Conservation (phyloP, 1,284 basidiomycete species). For the Salmacisia buchloeana region DNA sequence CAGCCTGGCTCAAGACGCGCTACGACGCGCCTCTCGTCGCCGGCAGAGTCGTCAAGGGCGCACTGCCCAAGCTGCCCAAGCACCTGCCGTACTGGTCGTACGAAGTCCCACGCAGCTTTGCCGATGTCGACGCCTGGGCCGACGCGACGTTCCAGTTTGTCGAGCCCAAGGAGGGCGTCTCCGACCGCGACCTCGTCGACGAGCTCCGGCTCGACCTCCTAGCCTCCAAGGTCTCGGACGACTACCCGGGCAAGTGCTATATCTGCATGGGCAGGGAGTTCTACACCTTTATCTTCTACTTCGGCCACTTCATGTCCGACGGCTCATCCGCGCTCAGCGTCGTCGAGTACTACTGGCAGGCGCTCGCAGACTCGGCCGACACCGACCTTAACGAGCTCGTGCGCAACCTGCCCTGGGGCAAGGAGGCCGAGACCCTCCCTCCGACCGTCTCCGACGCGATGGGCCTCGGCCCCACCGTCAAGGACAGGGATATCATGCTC, state of each 20-base stretch:
- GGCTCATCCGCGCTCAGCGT: background rate
- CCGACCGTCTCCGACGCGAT: slow-evolving; percentile 1
- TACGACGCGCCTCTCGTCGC: slow-evolving; percentile 1
- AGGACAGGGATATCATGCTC: slow-evolving; percentile 1
- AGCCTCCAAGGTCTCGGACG: background rate
- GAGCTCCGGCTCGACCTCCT: background rate
- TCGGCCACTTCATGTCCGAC: slow-evolving; percentile 1
- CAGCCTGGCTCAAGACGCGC: background rate
- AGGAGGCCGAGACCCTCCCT: background rate
- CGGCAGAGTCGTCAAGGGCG: background rate
- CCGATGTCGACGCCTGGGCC: background rate
- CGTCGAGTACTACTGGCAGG: background rate
- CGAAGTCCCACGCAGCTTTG: background rate
- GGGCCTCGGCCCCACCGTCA: slow-evolving; percentile 3
- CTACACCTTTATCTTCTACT: background rate
- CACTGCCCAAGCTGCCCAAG: background rate
- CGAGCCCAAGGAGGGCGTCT: background rate
- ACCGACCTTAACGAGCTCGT: background rate
- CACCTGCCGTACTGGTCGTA: slow-evolving; percentile 1
- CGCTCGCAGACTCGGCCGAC: background rate
- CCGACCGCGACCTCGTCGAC: background rate
- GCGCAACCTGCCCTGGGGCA: background rate
- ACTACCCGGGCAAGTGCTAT: background rate
- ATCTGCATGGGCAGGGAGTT: background rate
- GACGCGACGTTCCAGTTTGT: slow-evolving; percentile 1